phyloP scores from a whole-genome alignment of 1,284 basidiomycete species.

The Cryptococcus sp. region DNA sequence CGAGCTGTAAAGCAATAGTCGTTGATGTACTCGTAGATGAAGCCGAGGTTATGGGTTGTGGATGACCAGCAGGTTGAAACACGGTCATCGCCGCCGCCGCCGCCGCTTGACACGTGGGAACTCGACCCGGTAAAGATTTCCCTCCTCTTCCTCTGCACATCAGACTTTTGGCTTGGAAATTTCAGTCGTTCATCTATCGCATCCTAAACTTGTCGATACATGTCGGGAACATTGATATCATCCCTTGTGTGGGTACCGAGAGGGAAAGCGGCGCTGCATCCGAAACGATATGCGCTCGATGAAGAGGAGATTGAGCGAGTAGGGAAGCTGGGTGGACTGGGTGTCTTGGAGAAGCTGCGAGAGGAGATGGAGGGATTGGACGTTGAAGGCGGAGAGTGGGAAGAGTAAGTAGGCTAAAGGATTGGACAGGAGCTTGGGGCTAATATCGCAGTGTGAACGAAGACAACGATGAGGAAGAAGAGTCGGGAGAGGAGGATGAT shows the following conservation, averaged over 20 bases:
- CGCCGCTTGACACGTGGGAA: no score
- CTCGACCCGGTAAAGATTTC: no score
- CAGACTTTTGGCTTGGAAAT: no score
- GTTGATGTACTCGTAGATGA: no score
- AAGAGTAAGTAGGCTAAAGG: constrained; percentile 1
- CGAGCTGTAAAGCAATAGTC: no score
- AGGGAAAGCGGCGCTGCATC: constrained; percentile 69
- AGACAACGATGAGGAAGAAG: constrained; percentile 17
- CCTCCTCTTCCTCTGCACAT: no score
- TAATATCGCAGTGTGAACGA: constrained; percentile 23
- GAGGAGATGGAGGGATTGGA: constrained; percentile 59
- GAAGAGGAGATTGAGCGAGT: constrained; percentile 87
- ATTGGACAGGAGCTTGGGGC: neutral
- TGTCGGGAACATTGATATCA: constrained; percentile 52
- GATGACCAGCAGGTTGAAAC: no score
- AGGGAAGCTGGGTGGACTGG: constrained; percentile 74
- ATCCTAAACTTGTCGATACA: no score
- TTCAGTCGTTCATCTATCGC: no score
- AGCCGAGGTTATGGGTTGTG: no score
- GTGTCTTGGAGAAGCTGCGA: constrained; percentile 76
- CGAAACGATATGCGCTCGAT: constrained; percentile 84
- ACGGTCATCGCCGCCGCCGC: no score
- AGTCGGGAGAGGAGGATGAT: constrained; percentile 31
- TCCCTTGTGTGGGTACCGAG: constrained; percentile 69
- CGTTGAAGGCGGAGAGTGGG: neutral